Evolutionary conservation across 2,329 filamentous ascomycete species (phyloP), one percentile per base, ranked within the genome.

Genomic region (Penicillium hesseltinei): DNA sequence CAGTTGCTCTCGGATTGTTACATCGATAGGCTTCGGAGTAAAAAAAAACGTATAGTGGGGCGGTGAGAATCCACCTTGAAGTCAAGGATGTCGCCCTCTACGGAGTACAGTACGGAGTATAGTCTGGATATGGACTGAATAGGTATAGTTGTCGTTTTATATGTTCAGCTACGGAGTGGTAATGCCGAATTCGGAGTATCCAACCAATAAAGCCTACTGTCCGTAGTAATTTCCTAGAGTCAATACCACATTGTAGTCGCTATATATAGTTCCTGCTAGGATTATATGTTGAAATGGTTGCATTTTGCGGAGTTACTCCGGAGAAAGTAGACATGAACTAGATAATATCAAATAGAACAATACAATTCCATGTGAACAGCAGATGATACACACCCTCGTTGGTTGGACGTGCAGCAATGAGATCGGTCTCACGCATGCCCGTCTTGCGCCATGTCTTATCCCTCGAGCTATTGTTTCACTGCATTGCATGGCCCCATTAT

Each of bases 31-130:
- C 38, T 44, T 51, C 19, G 36, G n/a, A 43, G 13, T 48, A 23
- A 42, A 53, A 60, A 53, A 60, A 55, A 48, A 27, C 33, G 44
- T 19, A 45, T 29, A 48, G 44, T 39, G 50, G 55, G 58, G 58
- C 58, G 58, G 58, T 60, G 55, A 59, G 54, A 35, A 55, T 52
- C 47, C 42, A 54, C 27, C 5, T 31, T 35, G 27, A 53, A 54
- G 49, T 43, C 27, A 23, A 23, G 15, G 31, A 40, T 21, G 35
- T 51, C 27, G n/a, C 25, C 25, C 2, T 19, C 17, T 21, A 35
- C 29, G 29, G 29, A 11, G 29, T 31, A 11, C 13, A 31, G 10
- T 21, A 5, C 5, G 8, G 33, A 39, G n/a, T 23, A 10, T 15
- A 21, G 33, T 38, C 15, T 17, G 23, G 47, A 36, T 38, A 17